A percentile compares a stretch with the other conserved stretches of the same genome.
Evolutionary conservation across 495 filamentous ascomycete species (phyloP).

Genomic region (Aspergillus diversus): DNA sequence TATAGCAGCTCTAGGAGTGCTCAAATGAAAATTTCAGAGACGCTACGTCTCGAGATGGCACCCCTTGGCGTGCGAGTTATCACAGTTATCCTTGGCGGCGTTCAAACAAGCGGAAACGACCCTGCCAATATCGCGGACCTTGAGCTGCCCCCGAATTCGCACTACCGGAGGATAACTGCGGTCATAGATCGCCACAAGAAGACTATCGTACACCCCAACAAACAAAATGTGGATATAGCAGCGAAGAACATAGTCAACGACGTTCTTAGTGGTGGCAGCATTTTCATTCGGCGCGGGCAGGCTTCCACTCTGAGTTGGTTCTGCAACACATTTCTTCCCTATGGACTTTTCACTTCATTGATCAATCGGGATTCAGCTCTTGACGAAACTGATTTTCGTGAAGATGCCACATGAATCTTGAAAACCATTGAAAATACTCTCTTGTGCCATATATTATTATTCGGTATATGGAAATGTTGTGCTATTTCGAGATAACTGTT

Average conservation of each 20-base stretch:
- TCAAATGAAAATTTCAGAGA: slow-evolving; percentile 29
- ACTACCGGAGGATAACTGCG: slow-evolving; percentile 24
- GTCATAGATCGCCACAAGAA: slow-evolving; percentile 29
- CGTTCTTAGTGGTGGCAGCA: slow-evolving; percentile 18
- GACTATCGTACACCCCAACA: slow-evolving; percentile 23
- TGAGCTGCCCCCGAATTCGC: slow-evolving; percentile 22
- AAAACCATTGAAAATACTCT: neutral
- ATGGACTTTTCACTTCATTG: slow-evolving; percentile 11
- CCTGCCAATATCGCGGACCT: slow-evolving; percentile 25
- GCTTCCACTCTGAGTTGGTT: slow-evolving; percentile 29
- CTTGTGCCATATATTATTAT: neutral
- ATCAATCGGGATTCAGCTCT: slow-evolving; percentile 12
- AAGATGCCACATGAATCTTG: neutral
- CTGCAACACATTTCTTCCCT: slow-evolving; percentile 25
- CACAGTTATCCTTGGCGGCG: slow-evolving; percentile 26
- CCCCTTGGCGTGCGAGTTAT: slow-evolving; percentile 39
- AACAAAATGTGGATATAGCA: slow-evolving; percentile 23
- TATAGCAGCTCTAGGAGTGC: slow-evolving; percentile 35
- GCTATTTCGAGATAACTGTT: neutral
- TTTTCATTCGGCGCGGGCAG: slow-evolving; percentile 26
- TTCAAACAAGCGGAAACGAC: slow-evolving; percentile 25
- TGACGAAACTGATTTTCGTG: slow-evolving; percentile 1
- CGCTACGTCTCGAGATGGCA: slow-evolving; percentile 36
- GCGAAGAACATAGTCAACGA: slow-evolving; percentile 28
- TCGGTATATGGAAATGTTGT: neutral